These are phyloP conservation scores for Nyssa sinensis DNA, from an alignment of 148 eudicot genomes.

Conservation along the genomic window DNA sequence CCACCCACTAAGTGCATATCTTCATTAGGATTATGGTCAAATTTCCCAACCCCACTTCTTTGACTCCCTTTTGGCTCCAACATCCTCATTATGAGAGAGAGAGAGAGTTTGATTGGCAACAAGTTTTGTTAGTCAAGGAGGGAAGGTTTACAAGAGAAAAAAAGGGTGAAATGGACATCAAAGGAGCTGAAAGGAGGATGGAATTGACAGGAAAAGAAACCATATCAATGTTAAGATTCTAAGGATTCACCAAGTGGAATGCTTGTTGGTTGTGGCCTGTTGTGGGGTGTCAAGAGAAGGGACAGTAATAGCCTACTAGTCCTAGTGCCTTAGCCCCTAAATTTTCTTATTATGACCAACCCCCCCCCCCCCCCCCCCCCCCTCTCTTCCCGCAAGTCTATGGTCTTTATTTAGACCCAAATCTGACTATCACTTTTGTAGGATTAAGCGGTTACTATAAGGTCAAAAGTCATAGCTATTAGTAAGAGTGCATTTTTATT, in stretches of 20 bases:
- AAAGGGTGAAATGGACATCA: no score
- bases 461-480: no score
- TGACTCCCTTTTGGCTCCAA: conserved; percentile 34
- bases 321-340: not conserved
- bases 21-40: conserved; percentile 27
- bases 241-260: conserved; percentile 6
- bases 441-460: no score
- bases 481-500: no score
- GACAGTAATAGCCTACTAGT: conserved; percentile 8
- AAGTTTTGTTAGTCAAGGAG: not conserved
- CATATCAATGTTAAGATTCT: not conserved
- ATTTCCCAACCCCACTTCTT: conserved; percentile 13
- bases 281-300: conserved; percentile 1
- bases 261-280: not conserved
- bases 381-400: no score
- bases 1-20: conserved; percentile 26
- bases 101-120: conserved; percentile 14
- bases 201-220: conserved; percentile 7
- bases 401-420: no score
- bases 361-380: no score
- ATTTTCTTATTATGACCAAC: no score
- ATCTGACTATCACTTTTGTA: no score
- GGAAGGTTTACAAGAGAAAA: not conserved
- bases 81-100: not conserved
- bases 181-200: not conserved